A percentile compares a stretch with the other conserved stretches of the same genome.
These are phyloP conservation scores for Dacryopinax spathularia DNA, from an alignment of 768 basidiomycete species.

Conservation along the genomic window DNA sequence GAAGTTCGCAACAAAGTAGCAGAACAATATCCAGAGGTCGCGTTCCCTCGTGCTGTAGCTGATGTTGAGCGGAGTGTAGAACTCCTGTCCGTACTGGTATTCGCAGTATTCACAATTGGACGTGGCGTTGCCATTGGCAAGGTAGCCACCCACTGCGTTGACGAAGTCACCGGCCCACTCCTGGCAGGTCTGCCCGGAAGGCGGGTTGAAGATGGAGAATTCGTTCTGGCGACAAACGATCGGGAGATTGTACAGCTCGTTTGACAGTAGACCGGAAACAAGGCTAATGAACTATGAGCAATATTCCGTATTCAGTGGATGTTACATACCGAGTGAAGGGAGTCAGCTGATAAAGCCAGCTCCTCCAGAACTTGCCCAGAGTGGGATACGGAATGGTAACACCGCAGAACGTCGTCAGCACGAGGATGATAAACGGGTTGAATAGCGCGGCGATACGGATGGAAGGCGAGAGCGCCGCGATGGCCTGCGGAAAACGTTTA, in stretches of 20 bases:
- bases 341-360: constrained; percentile 53
- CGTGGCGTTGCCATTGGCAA: constrained; percentile 51
- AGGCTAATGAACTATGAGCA: constrained; percentile 48
- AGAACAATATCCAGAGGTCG: constrained; percentile 51
- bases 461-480: constrained; percentile 63
- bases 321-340: neutral
- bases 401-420: constrained; percentile 64
- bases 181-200: constrained; percentile 55
- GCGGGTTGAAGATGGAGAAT: constrained; percentile 57
- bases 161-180: constrained; percentile 62
- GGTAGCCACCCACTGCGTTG: constrained; percentile 49
- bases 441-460: constrained; percentile 67
- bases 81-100: constrained; percentile 53
- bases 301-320: constrained; percentile 22
- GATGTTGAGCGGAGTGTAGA: constrained; percentile 55
- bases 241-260: constrained; percentile 55
- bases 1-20: constrained; percentile 60
- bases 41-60: constrained; percentile 47
- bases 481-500: constrained; percentile 23
- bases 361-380: constrained; percentile 52
- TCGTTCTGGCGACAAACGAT: constrained; percentile 56
- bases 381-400: constrained; percentile 59
- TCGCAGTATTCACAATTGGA: constrained; percentile 58
- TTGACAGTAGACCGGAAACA: constrained; percentile 58
- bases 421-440: constrained; percentile 57